Base-by-base conservation (phyloP, 2,329 filamentous ascomycete genomes). In the Alternaria sp. region DNA sequence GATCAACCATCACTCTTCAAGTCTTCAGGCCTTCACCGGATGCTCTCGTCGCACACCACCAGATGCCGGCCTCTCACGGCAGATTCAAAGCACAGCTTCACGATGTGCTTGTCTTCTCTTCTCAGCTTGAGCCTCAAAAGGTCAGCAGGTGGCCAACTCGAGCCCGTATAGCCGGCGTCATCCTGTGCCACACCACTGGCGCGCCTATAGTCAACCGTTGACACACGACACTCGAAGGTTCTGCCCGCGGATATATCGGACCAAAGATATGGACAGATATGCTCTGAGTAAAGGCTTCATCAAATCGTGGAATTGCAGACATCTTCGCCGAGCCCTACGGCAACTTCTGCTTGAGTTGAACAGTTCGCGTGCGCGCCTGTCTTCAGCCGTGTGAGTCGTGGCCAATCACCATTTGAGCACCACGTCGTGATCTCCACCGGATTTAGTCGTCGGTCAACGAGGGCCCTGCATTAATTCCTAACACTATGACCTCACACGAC, bases 401-500 rank as follows among this genome's bases (percentile, higher is more conserved):
- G 29, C 70, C 70, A 72, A 70, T 69, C 63, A 64, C 46, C 9
- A 23, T 17, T 17, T 17, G 17, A 45, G 45, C 40, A 17, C 17
- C 17, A 17, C 17, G 17, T 17, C 49, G 51, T 49, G 33, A 54
- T 60, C 56, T 56, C 52, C 62, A 61, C 67, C 66, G 54, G 58
- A 66, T 65, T 45, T 51, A 55, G 57, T 40, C 62, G 63, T 65
- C 69, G 70, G 69, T 71, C 69, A 71, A 62, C 59, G 50, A 60
- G 57, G 29, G 60, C 60, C 66, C 65, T 70, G 68, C 69, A 67
- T 59, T 44, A 41, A 55, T 55, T 61, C 55, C 54, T 63, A 58
- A 58, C 39, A 60, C 62, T 63, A 69, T 71, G 67, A 70, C 70
- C 69, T 69, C 66, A 68, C 62, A 58, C 49, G 44, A 45, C 44